Evolutionary conservation across 768 basidiomycete genomes (phyloP).

Genomic region (Pleurotus salmoneostramineus): DNA sequence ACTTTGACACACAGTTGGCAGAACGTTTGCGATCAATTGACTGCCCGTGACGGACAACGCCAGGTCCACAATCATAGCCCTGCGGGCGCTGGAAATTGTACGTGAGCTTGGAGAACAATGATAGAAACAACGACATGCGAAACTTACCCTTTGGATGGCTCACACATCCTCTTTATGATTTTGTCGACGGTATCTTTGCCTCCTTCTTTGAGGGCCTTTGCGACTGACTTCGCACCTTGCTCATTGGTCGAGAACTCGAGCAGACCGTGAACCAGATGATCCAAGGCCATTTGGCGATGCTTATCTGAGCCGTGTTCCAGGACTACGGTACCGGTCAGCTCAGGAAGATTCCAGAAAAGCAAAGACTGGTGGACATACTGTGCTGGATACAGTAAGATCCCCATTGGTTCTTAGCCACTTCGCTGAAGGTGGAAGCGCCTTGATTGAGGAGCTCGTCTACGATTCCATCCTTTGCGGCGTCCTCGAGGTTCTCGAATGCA

Average conservation of each 20-base stretch:
- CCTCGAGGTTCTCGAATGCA: constrained; percentile 83
- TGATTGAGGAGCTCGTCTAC: constrained; percentile 80
- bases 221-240: constrained; percentile 85
- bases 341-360: not conserved
- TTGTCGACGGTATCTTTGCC: constrained; percentile 71
- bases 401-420: constrained; percentile 86
- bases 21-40: constrained; percentile 78
- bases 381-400: constrained; percentile 86
- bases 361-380: constrained; percentile 42
- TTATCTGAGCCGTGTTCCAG: constrained; percentile 80
- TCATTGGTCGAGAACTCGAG: constrained; percentile 79
- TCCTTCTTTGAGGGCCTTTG: constrained; percentile 83
- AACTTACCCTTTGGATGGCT: constrained; percentile 72
- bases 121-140: constrained; percentile 7
- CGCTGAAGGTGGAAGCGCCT: constrained; percentile 60
- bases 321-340: constrained; percentile 36
- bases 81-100: constrained; percentile 38
- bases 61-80: constrained; percentile 84
- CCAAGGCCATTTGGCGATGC: constrained; percentile 72
- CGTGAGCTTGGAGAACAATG: not conserved
- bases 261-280: constrained; percentile 72
- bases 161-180: constrained; percentile 80
- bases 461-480: constrained; percentile 79
- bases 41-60: constrained; percentile 82
- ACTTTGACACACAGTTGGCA: constrained; percentile 57